Conservation (phyloP, 257 asterid species). For the Solanum pinnatisectum region DNA sequence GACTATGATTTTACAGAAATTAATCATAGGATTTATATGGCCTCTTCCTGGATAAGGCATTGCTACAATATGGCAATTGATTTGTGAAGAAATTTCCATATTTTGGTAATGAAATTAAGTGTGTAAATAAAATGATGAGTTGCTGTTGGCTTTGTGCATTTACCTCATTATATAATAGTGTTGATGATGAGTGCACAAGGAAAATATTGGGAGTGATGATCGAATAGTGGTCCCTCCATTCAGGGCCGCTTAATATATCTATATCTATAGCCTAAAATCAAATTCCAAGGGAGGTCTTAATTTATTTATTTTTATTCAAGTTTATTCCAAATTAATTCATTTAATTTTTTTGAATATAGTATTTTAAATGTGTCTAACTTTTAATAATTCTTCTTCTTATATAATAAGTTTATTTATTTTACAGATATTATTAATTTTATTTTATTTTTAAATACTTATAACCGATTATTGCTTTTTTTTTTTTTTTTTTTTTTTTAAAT, state of each 20-base stretch:
- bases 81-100: neutral
- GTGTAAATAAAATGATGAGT: neutral
- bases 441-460: too few species aligned
- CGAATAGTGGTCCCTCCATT: neutral
- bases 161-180: neutral
- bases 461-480: too few species aligned
- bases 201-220: neutral
- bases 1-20: constrained; percentile 20
- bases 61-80: constrained; percentile 46
- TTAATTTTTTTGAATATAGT: too few species aligned
- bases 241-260: neutral
- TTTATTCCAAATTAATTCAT: too few species aligned
- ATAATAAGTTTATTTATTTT: too few species aligned
- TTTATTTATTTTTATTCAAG: too few species aligned
- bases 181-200: neutral
- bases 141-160: neutral
- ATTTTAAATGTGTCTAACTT: too few species aligned
- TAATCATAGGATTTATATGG: constrained; percentile 57
- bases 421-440: too few species aligned
- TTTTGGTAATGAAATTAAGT: neutral
- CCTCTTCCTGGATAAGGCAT: constrained; percentile 84
- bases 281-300: too few species aligned
- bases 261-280: too few species aligned
- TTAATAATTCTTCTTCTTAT: too few species aligned
- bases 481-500: too few species aligned